phyloP scores from a whole-genome alignment of 495 filamentous ascomycete species.

The Lasiosphaeria miniovina region DNA sequence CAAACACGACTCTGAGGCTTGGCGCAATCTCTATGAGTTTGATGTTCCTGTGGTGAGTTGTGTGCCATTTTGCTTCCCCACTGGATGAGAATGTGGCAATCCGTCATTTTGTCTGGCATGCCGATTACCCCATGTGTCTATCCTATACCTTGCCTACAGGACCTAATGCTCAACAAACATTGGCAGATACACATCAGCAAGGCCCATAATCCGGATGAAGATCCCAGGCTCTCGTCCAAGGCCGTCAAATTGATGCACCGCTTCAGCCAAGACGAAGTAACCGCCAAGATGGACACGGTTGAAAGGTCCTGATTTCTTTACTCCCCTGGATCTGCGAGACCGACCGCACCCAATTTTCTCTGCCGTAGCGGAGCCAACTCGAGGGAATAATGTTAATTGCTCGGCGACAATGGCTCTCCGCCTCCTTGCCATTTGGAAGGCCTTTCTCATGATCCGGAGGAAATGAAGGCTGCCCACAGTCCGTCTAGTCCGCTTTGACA shows the following conservation, averaged over 20 bases:
- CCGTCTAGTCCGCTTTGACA: too few relatives aligned
- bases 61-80: background rate
- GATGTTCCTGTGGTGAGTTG: constrained; percentile 75
- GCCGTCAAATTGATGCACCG: constrained; percentile 81
- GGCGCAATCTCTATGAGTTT: constrained; percentile 84
- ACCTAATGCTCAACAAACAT: constrained; percentile 3
- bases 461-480: too few relatives aligned
- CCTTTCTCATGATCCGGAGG: too few relatives aligned
- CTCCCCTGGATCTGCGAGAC: background rate
- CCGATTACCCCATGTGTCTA: too few relatives aligned
- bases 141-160: too few relatives aligned
- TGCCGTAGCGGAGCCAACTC: too few relatives aligned
- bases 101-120: background rate
- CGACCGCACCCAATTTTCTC: background rate
- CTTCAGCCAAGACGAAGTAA: constrained; percentile 67
- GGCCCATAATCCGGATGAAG: constrained; percentile 44
- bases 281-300: constrained; percentile 64
- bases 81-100: background rate
- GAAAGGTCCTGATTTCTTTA: constrained; percentile 37
- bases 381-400: background rate
- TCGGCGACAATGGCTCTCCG: background rate
- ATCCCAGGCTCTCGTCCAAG: constrained; percentile 52
- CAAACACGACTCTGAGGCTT: constrained; percentile 57
- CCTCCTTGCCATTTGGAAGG: background rate
- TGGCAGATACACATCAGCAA: constrained; percentile 64